Evolutionary conservation across 2,329 filamentous ascomycete genomes (phyloP).

Genomic region (Microascus cirrosus): DNA sequence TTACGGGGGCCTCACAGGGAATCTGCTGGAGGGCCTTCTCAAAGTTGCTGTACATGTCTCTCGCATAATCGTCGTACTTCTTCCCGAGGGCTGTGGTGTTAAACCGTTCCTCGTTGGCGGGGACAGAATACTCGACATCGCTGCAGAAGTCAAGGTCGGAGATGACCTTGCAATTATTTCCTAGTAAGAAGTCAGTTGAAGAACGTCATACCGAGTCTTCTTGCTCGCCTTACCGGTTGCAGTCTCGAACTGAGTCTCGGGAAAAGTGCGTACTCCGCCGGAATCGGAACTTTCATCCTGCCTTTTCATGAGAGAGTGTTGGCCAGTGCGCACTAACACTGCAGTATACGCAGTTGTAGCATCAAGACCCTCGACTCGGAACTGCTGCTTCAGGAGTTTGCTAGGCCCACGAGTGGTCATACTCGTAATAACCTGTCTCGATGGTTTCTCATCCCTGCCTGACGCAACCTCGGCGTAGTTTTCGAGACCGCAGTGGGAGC

Average conservation of each 20-base stretch:
- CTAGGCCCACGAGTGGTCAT: conserved; percentile 60
- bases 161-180: conserved; percentile 74
- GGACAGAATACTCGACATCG: conserved; percentile 83
- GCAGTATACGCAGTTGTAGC: conserved; percentile 60
- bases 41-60: conserved; percentile 63
- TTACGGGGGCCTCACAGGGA: conserved; percentile 65
- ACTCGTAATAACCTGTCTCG: conserved; percentile 39
- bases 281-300: conserved; percentile 25
- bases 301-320: conserved; percentile 30
- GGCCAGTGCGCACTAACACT: conserved; percentile 55
- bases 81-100: conserved; percentile 50
- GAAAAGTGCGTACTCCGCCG: conserved; percentile 65
- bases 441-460: conserved; percentile 33
- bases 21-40: conserved; percentile 72
- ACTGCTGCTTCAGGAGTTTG: conserved; percentile 71
- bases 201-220: neutral
- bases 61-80: conserved; percentile 71
- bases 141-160: conserved; percentile 83
- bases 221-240: conserved; percentile 52
- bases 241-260: conserved; percentile 62
- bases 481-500: conserved; percentile 73
- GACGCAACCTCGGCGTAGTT: conserved; percentile 52
- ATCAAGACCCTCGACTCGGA: conserved; percentile 70
- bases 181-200: conserved; percentile 23
- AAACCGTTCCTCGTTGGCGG: conserved; percentile 58